These are phyloP conservation scores for Peltaster fructicola DNA, from an alignment of 2,329 filamentous ascomycete species.

Conservation along the genomic window DNA sequence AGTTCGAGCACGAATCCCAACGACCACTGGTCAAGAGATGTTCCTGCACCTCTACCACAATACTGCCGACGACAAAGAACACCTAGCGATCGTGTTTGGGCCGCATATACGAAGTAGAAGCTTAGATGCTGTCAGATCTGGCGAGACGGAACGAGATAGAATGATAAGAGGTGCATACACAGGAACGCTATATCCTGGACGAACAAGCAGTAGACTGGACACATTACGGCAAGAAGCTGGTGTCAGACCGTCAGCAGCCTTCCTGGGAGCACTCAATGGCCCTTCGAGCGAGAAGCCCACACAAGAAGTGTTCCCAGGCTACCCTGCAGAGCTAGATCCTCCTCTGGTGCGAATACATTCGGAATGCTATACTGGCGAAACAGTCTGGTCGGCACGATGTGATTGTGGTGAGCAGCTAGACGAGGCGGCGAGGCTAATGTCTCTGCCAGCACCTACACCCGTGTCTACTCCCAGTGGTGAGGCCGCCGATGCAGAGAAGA, in stretches of 20 bases:
- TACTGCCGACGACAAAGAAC: constrained; percentile 84
- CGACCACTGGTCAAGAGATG: constrained; percentile 83
- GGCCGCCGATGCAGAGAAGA: constrained; percentile 5
- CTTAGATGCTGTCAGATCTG: constrained; percentile 52
- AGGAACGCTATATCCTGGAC: constrained; percentile 69
- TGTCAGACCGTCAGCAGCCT: constrained; percentile 9
- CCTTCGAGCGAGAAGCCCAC: constrained; percentile 7
- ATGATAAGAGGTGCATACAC: constrained; percentile 92
- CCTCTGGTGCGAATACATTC: constrained; percentile 90
- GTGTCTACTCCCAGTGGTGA: constrained; percentile 13
- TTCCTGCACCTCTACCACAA: constrained; percentile 92
- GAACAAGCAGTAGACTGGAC: constrained; percentile 55
- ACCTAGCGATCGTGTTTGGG: constrained; percentile 92
- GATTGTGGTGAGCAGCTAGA: constrained; percentile 97
- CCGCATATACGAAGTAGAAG: constrained; percentile 57
- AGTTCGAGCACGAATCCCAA: constrained; percentile 87
- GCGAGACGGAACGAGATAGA: constrained; percentile 72
- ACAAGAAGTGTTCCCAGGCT: constrained; percentile 12
- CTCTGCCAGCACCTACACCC: constrained; percentile 13
- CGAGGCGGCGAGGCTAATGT: constrained; percentile 88
- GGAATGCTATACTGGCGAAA: constrained; percentile 97
- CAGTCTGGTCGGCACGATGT: constrained; percentile 92
- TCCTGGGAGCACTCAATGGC: constrained; percentile 9
- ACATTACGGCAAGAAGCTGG: constrained; percentile 25
- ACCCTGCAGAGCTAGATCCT: constrained; percentile 22